These are phyloP conservation scores for Picea sitchensis DNA, from an alignment of 75 land plant genomes.

Conservation along the genomic window DNA sequence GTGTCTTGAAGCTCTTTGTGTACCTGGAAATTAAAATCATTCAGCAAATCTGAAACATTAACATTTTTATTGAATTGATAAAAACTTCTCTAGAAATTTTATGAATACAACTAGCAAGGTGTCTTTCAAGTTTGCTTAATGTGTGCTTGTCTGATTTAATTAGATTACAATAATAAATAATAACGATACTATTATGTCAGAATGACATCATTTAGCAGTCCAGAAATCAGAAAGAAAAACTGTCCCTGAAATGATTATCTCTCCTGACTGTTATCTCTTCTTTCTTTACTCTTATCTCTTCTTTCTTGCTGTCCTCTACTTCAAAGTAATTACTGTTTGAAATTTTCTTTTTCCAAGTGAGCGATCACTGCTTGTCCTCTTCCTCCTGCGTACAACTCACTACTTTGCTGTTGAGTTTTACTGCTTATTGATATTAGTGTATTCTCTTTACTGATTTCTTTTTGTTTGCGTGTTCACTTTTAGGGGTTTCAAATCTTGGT, in stretches of 20 bases:
- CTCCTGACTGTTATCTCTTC: background rate
- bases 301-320: background rate
- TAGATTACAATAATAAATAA: background rate
- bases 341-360: background rate
- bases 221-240: slow-evolving; percentile 1
- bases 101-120: background rate
- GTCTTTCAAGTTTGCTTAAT: background rate
- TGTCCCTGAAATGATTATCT: background rate
- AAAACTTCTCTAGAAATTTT: background rate
- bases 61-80: slow-evolving; percentile 4
- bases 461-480: background rate
- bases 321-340: background rate
- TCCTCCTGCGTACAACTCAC: background rate
- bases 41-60: background rate
- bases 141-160: background rate
- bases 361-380: background rate
- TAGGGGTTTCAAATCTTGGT: background rate
- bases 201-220: background rate
- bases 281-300: background rate
- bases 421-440: too few species aligned
- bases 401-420: background rate
- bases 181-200: background rate
- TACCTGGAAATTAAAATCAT: slow-evolving; percentile 37
- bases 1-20: slow-evolving; percentile 91
- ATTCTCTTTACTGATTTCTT: background rate